phyloP scores from a whole-genome alignment of 208 protist genomes.

The Trichomonas gallinae region DNA sequence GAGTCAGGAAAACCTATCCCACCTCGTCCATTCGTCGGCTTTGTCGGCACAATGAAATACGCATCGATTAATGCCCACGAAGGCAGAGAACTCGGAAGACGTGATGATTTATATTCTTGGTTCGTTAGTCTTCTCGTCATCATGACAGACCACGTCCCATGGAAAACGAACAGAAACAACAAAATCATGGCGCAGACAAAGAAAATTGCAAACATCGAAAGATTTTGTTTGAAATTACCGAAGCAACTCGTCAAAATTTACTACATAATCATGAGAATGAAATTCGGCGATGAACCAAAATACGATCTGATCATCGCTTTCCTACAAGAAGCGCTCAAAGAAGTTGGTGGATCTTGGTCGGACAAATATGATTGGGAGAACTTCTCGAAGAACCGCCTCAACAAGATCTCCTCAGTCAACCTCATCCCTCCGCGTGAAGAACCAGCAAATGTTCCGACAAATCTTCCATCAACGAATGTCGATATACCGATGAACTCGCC shows the following conservation, averaged over 20 bases:
- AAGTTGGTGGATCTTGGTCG: background rate
- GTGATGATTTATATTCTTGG: background rate
- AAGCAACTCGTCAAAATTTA: background rate
- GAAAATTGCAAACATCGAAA: background rate
- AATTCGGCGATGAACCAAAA: background rate
- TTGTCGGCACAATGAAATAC: background rate
- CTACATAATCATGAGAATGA: background rate
- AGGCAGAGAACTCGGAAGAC: background rate
- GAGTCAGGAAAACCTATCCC: background rate
- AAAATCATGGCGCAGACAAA: background rate
- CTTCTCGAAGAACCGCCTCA: background rate
- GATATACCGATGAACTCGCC: background rate
- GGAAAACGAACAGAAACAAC: background rate
- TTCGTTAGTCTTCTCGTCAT: background rate
- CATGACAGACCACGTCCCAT: background rate
- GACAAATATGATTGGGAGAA: slow-evolving; percentile 13
- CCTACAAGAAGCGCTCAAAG: background rate
- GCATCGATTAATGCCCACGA: background rate
- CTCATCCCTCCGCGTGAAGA: background rate
- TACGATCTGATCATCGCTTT: background rate
- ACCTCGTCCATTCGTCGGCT: background rate
- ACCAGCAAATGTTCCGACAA: background rate
- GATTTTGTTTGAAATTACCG: background rate
- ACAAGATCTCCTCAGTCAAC: background rate
- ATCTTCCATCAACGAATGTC: background rate